phyloP scores from a whole-genome alignment of 2,329 filamentous ascomycete species.

The Pseudogymnoascus sp. region DNA sequence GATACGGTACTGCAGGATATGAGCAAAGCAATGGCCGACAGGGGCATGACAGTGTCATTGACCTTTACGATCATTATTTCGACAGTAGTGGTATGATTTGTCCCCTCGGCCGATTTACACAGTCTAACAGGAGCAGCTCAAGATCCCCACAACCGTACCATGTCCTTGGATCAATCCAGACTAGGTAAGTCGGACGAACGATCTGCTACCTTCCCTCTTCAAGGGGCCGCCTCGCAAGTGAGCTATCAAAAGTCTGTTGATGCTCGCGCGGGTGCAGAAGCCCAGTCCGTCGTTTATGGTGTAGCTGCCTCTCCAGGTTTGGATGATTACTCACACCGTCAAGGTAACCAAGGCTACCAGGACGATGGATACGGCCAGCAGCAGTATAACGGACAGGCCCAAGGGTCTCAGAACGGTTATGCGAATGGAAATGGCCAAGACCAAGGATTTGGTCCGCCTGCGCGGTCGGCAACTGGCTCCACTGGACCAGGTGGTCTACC shows the following conservation, averaged over 20 bases:
- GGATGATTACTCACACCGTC: not conserved
- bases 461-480: slow-evolving; percentile 11
- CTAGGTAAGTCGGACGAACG: not conserved
- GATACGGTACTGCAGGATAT: slow-evolving; percentile 16
- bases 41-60: slow-evolving; percentile 36
- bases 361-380: slow-evolving; percentile 23
- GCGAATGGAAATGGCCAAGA: slow-evolving; percentile 18
- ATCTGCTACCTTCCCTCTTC: not conserved
- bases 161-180: not conserved
- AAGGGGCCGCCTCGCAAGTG: slow-evolving; percentile 1
- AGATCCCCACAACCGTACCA: not conserved
- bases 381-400: slow-evolving; percentile 17
- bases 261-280: not conserved
- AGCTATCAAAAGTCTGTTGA: slow-evolving; percentile 9
- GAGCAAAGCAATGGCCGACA: slow-evolving; percentile 33
- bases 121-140: not conserved
- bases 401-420: slow-evolving; percentile 12
- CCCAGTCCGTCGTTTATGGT: slow-evolving; percentile 1
- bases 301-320: not conserved
- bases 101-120: not conserved
- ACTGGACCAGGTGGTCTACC: slow-evolving; percentile 40
- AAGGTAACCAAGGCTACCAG: slow-evolving; percentile 15
- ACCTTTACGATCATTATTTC: slow-evolving; percentile 51
- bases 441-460: slow-evolving; percentile 21
- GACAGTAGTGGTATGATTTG: slow-evolving; percentile 24